Conservation (phyloP, 768 basidiomycete genomes). For the Suillus lakei region DNA sequence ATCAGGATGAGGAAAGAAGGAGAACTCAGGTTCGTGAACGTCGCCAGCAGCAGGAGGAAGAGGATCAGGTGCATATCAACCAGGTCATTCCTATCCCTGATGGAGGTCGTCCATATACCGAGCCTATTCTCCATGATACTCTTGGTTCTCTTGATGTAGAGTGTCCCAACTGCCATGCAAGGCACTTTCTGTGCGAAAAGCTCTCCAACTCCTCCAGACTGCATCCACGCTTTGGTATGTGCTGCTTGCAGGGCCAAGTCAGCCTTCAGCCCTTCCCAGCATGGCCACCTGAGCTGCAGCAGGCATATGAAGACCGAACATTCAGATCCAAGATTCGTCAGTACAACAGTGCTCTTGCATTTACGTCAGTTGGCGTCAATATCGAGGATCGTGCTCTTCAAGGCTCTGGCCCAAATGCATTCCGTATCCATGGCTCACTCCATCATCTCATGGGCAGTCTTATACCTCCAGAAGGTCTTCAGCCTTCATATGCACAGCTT, state of each 20-base stretch:
- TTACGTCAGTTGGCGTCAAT: constrained; percentile 40
- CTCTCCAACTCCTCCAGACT: neutral
- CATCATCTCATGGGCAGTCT: constrained; percentile 42
- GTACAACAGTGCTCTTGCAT: constrained; percentile 48
- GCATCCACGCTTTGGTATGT: constrained; percentile 26
- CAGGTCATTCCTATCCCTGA: neutral
- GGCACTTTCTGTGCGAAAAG: constrained; percentile 22
- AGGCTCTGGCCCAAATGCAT: constrained; percentile 39
- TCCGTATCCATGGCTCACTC: constrained; percentile 41
- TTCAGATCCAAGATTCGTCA: constrained; percentile 42
- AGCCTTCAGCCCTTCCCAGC: constrained; percentile 21
- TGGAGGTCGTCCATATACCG: constrained; percentile 7
- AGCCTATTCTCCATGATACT: constrained; percentile 13
- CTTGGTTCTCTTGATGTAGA: constrained; percentile 14
- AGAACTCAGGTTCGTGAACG: too few species aligned
- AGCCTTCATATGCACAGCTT: constrained; percentile 43
- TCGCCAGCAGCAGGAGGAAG: too few species aligned
- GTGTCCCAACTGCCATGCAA: constrained; percentile 23
- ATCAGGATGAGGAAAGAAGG: too few species aligned
- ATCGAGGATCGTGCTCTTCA: constrained; percentile 34
- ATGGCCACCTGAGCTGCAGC: constrained; percentile 20
- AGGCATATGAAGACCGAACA: constrained; percentile 20
- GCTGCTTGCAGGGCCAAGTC: constrained; percentile 34
- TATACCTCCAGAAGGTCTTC: constrained; percentile 19
- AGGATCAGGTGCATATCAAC: neutral